A percentile compares a stretch with the other conserved stretches of the same genome.
Evolutionary conservation across 208 protist species (phyloP).

Genomic region (Naegleria lovaniensis): DNA sequence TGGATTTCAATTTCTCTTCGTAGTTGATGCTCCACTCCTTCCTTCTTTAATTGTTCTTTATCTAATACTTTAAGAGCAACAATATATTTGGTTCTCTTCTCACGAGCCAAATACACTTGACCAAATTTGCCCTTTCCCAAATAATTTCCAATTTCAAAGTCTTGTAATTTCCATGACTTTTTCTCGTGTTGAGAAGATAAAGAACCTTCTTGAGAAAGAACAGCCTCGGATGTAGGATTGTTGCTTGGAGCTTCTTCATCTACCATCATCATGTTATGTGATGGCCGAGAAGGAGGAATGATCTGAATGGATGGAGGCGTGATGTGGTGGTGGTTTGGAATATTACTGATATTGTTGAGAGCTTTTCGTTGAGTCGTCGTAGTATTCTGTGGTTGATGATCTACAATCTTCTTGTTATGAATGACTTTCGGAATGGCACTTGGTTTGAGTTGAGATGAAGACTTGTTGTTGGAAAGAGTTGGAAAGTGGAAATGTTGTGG

Average conservation of each 20-base stretch:
- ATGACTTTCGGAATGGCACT: background rate
- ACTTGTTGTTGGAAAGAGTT: background rate
- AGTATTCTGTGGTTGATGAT: too few relatives aligned
- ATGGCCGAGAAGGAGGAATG: background rate
- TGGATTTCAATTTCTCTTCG: constrained; percentile 98
- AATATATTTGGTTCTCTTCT: constrained; percentile 92
- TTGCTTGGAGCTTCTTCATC: background rate
- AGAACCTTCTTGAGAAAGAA: too few relatives aligned
- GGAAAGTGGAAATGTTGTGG: background rate
- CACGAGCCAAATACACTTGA: constrained; percentile 95
- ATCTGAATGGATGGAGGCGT: background rate
- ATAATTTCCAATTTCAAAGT: constrained; percentile 88
- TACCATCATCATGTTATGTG: too few relatives aligned
- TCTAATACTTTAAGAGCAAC: constrained; percentile 94
- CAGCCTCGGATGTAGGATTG: background rate
- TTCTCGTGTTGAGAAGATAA: too few relatives aligned
- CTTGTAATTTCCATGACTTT: constrained; percentile 59
- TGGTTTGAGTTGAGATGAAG: background rate
- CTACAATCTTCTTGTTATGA: background rate
- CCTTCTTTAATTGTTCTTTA: constrained; percentile 85
- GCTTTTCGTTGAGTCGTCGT: background rate
- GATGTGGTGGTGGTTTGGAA: background rate
- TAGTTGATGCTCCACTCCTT: constrained; percentile 91
- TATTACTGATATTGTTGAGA: background rate
- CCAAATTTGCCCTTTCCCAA: constrained; percentile 95